Evolutionary conservation across 2,329 filamentous ascomycete genomes (phyloP), one percentile per base, ranked within the genome.

Genomic region (Peltaster fructicola): DNA sequence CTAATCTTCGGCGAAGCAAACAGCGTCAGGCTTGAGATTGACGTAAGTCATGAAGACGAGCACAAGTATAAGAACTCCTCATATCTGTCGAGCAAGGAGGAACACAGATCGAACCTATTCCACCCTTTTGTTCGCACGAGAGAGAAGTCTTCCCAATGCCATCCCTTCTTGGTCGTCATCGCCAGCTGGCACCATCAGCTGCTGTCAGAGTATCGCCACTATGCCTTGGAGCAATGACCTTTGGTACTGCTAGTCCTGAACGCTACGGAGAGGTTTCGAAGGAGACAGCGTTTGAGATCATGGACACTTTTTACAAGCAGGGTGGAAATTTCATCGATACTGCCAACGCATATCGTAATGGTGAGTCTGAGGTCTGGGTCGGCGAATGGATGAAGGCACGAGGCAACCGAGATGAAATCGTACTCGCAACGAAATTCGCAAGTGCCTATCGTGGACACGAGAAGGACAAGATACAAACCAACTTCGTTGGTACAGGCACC

Each of bases 261-360:
- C 35, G 40, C 28, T 42, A 40, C 35, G 40, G 42, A 12, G 27
- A 28, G 17, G 36, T 32, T 27, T 29, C 24, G 28, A 43, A 43
- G 29, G 54, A 59, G 16, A 51, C 47, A 0, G 39, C 51, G 0
- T 62, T 61, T 31, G 49, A 45, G 14, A 51, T 64, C 4, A 39
- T 64, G 5, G 59, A 63, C 38, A 46, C 41, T 28, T 64, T 59
- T 45, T 51, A 54, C 30, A 40, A 53, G 4, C 40, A 52, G 9
- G 59, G 59, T 8, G 60, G 59, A 3, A 64, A 63, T 35, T 63
- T 64, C 38, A 56, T 64, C 26, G 61, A 65, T 30, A 64, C 59
- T 6, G 51, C 60, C 13, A 63, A 58, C 36, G 50, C 43, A 32
- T 61, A 62, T 38, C 56, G 60, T 26, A 35, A 48, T 17, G 57